Conservation (phyloP, 2,329 filamentous ascomycete species). For the Coccinonectria pachysandricola region DNA sequence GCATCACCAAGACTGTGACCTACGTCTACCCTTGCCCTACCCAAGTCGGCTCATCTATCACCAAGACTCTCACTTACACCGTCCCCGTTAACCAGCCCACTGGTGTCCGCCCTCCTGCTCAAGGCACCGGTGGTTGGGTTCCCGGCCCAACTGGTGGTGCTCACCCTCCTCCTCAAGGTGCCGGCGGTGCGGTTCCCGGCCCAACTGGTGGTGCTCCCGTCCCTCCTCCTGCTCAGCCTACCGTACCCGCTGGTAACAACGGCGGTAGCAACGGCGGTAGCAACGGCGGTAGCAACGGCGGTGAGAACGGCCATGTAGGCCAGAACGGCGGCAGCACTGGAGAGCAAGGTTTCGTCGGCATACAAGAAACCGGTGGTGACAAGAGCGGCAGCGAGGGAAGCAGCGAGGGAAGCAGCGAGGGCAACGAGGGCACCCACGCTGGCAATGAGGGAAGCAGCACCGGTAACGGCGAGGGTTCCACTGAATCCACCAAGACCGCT, state of each 20-base stretch:
- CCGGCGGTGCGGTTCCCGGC: not conserved
- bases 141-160: not conserved
- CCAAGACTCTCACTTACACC: conserved; percentile 17
- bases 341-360: too few relatives aligned
- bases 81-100: conserved; percentile 10
- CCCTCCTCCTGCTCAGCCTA: too few relatives aligned
- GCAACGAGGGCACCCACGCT: not conserved
- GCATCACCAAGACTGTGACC: conserved; percentile 17
- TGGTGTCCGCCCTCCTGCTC: not conserved
- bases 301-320: conserved; percentile 2
- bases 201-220: too few relatives aligned
- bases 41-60: conserved; percentile 12
- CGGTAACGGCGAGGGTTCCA: conserved; percentile 2
- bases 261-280: conserved; percentile 1
- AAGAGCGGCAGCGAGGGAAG: too few relatives aligned
- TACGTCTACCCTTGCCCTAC: conserved; percentile 18
- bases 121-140: not conserved
- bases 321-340: conserved; percentile 2
- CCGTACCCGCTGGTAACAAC: conserved; percentile 8
- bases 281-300: conserved; percentile 1
- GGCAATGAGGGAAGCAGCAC: not conserved
- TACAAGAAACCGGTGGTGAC: too few relatives aligned
- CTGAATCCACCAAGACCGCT: conserved; percentile 5
- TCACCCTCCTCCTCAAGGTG: not conserved
- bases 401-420: conserved; percentile 1